Conservation (phyloP, 805 yeast species). For the Nakazawaea ambrosiae region DNA sequence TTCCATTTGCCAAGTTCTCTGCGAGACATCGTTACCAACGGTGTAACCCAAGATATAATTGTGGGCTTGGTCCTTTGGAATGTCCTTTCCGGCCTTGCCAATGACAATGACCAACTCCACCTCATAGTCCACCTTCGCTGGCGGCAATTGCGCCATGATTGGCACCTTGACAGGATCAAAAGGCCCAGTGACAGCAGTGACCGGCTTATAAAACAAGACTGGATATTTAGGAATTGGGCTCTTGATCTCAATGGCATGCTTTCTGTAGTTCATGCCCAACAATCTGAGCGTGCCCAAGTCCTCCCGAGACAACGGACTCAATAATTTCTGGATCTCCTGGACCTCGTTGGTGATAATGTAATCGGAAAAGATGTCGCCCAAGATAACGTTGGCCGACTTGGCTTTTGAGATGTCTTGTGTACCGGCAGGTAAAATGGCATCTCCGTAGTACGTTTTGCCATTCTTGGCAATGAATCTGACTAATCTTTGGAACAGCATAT, state of each 20-base stretch:
- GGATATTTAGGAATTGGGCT: constrained; percentile 40
- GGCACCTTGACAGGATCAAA: constrained; percentile 35
- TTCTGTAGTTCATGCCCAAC: constrained; percentile 45
- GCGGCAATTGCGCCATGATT: constrained; percentile 24
- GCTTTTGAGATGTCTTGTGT: constrained; percentile 30
- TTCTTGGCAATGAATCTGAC: constrained; percentile 40
- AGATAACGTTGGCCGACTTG: constrained; percentile 32
- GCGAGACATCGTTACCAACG: constrained; percentile 50
- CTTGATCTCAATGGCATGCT: constrained; percentile 33
- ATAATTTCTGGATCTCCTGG: constrained; percentile 24
- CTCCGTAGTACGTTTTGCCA: constrained; percentile 38
- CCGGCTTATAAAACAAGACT: constrained; percentile 43
- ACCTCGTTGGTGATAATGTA: constrained; percentile 31
- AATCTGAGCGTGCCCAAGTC: constrained; percentile 35
- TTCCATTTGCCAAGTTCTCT: constrained; percentile 48
- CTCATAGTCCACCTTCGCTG: constrained; percentile 41
- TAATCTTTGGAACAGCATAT: constrained; percentile 18
- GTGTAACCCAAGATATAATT: constrained; percentile 44
- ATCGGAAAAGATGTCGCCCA: constrained; percentile 38
- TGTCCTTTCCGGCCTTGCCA: constrained; percentile 40
- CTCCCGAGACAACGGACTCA: constrained; percentile 32
- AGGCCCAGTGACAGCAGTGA: constrained; percentile 37
- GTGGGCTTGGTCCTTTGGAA: constrained; percentile 34
- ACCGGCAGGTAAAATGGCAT: constrained; percentile 33
- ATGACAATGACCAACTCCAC: constrained; percentile 48